Percentiles rank a stretch among this genome's conserved stretches.
Conservation (phyloP, 768 basidiomycete species). For the Leccinum disarticulatum region DNA sequence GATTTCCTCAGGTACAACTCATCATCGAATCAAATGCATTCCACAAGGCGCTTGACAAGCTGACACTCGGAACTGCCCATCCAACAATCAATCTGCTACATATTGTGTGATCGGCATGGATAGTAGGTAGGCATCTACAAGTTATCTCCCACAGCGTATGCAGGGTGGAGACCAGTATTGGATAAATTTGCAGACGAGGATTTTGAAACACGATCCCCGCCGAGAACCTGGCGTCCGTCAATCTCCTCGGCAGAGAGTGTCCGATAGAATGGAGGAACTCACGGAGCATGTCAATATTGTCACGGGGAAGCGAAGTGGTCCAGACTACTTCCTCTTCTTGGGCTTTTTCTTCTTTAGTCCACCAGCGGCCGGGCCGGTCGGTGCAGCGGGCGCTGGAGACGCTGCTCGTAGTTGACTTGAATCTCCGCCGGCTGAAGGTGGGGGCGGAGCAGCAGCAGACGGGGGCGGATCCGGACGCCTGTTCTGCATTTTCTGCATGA, state of each 20-base stretch:
- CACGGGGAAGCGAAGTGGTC: constrained; percentile 2
- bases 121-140: not conserved
- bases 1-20: constrained; percentile 1
- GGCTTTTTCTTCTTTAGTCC: constrained; percentile 83
- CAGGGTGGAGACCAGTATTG: constrained; percentile 4
- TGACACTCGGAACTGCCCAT: not conserved
- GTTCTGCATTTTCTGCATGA: constrained; percentile 88
- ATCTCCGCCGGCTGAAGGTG: constrained; percentile 21
- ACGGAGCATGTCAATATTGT: constrained; percentile 11
- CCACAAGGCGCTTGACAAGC: constrained; percentile 3
- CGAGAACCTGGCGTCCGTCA: constrained; percentile 5
- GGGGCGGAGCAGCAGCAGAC: constrained; percentile 8
- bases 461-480: constrained; percentile 39
- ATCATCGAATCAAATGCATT: not conserved
- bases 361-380: constrained; percentile 42
- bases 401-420: constrained; percentile 32
- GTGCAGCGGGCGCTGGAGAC: constrained; percentile 35
- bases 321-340: constrained; percentile 69
- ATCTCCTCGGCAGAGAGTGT: not conserved
- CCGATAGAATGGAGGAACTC: constrained; percentile 7
- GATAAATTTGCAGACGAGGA: constrained; percentile 5
- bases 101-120: constrained; percentile 2
- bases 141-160: not conserved
- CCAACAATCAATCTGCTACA: constrained; percentile 1
- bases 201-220: constrained; percentile 3